A percentile compares a stretch with the other conserved stretches of the same genome.
Conservation (phyloP, 345 rosid species). For the Moringa oleifera region DNA sequence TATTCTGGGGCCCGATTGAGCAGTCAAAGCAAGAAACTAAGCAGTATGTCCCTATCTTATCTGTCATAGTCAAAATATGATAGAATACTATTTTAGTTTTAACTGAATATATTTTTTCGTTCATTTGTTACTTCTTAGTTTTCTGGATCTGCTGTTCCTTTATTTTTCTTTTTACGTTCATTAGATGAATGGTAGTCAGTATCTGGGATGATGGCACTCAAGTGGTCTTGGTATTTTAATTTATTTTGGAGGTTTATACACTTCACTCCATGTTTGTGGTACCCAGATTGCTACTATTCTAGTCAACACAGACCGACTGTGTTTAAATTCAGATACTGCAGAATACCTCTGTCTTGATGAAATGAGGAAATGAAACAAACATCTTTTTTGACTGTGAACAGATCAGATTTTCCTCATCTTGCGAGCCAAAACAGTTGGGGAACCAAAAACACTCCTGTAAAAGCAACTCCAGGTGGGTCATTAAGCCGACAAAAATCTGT, state of each 20-base stretch:
- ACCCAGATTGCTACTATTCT: not conserved
- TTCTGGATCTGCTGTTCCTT: too few relatives aligned
- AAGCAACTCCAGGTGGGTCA: slow-evolving; percentile 45
- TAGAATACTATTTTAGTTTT: too few relatives aligned
- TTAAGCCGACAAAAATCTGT: slow-evolving; percentile 64
- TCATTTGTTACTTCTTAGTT: too few relatives aligned
- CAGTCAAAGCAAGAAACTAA: slow-evolving; percentile 69
- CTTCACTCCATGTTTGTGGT: not conserved
- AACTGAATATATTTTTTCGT: too few relatives aligned
- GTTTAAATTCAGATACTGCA: not conserved
- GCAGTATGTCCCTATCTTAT: slow-evolving; percentile 58
- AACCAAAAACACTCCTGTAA: slow-evolving; percentile 53
- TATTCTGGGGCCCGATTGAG: slow-evolving; percentile 93
- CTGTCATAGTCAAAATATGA: too few relatives aligned
- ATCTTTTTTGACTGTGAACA: slow-evolving; percentile 18
- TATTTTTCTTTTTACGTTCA: too few relatives aligned
- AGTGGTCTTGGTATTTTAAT: too few relatives aligned
- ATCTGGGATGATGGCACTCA: too few relatives aligned
- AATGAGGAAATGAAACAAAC: too few relatives aligned
- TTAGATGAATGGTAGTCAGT: too few relatives aligned
- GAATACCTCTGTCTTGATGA: too few relatives aligned
- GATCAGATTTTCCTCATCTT: slow-evolving; percentile 62
- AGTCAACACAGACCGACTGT: not conserved
- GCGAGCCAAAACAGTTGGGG: slow-evolving; percentile 67
- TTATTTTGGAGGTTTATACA: too few relatives aligned